Evolutionary conservation across 148 eudicot species (phyloP), one percentile per base, ranked within the genome.

Genomic region (Rhododendron kiyosumense): DNA sequence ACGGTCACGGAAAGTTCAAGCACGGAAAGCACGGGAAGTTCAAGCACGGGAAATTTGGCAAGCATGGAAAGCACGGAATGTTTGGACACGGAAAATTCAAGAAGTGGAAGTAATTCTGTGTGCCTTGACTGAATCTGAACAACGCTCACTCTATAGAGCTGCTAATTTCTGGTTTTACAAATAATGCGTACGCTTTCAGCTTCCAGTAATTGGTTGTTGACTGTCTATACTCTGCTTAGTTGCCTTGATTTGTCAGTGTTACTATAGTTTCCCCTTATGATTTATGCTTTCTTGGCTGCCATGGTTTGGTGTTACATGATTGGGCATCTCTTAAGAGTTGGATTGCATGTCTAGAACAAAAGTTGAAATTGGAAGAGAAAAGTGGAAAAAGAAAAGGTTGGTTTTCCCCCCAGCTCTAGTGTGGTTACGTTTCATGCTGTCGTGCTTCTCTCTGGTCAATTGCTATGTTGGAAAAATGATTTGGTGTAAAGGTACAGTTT

Each of bases 101-200:
- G 92, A 93, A 92, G 94, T 92, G 94, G 94, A 93, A 93, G 91
- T 92, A 78, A 90, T 87, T 32, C 18, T 17, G 36, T 38, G 20
- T 24, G 48, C 81, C 81, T 80, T 15, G 38, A 45, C 45, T 74
- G 65, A 84, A 46, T 71, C 26, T 43, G 1, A 51, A 5, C 12
- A 11, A 11, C 26, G 24, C 26, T 67, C 18, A 49, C 17, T 38
- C 76, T 30, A 14, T 71, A 6, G 32, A 26, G 30, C 22, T 36
- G 41, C n/a, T 83, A 59, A 81, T 45, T 71, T 59, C 28, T 76
- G 49, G 59, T 41, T 57, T 67, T 32, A 26, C 63, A 24, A 24
- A 54, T 82, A 61, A 86, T 30, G 78, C 9, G 3, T 26, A 83
- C 57, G 0, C 76, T 46, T 69, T 8, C 7, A 15, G 45, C 5